Conservation (phyloP, 106 monocot genomes). For the Phalaenopsis equestris region DNA sequence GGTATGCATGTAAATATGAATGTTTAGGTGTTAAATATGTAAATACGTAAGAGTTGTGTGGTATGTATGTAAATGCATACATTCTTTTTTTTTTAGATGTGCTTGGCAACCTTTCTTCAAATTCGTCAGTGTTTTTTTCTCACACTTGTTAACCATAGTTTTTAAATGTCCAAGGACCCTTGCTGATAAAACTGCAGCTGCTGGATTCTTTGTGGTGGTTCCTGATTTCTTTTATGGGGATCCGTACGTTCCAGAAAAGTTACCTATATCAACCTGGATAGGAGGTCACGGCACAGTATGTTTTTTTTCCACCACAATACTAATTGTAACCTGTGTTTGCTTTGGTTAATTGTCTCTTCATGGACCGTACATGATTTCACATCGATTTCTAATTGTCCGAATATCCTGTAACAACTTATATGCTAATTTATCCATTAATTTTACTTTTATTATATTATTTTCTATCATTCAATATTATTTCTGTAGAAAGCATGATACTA, state of each 20-base stretch:
- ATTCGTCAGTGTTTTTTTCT: not conserved
- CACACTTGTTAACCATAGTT: not conserved
- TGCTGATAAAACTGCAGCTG: conserved; percentile 39
- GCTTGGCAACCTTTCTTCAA: not conserved
- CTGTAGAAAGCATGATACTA: too few relatives aligned
- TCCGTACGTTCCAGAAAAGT: conserved; percentile 17
- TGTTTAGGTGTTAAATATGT: too few relatives aligned
- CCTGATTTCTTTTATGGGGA: conserved; percentile 75
- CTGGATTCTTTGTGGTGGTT: conserved; percentile 61
- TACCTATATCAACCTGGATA: conserved; percentile 23
- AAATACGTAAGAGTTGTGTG: too few relatives aligned
- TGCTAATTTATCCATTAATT: not conserved
- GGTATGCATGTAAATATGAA: too few relatives aligned
- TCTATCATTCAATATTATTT: too few relatives aligned
- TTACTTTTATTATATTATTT: too few relatives aligned
- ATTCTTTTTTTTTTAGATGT: too few relatives aligned
- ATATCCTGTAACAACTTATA: not conserved
- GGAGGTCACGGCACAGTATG: conserved; percentile 24
- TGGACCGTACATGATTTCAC: too few relatives aligned
- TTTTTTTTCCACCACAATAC: not conserved
- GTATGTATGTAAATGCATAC: too few relatives aligned
- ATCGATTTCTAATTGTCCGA: not conserved
- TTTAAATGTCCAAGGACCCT: not conserved
- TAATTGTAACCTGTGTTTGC: too few relatives aligned
- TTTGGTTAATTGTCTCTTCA: not conserved